Evolutionary conservation across 2,329 filamentous ascomycete genomes (phyloP), one percentile per base, ranked within the genome.

Genomic region (Hawksworthiomyces lignivorus): DNA sequence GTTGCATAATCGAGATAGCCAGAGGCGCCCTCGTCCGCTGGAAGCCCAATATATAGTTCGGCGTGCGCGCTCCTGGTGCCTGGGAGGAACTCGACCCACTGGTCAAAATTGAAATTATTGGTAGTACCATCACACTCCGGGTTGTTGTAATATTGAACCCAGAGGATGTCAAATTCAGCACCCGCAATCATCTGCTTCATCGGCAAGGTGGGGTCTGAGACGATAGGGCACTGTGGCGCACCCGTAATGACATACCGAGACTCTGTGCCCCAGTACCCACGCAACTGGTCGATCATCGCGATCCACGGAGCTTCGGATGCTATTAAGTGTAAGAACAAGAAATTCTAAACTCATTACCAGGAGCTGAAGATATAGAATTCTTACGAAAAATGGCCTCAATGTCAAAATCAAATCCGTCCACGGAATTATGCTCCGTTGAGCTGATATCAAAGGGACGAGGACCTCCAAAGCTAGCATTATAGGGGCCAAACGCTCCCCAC

Each of bases 111-210:
- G 50, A 61, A 62, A 17, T 48, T 49, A 20, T 51, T 55, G 4
- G 46, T 54, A 21, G 51, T 43, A n/a, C 61, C 60, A n/a, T 59
- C 56, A 44, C 64, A 68, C 18, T 48, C 52, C 0, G 57, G 55
- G 50, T 69, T 70, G 52, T 69, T 69, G 56, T 69, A 69, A 51
- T 67, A 69, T 47, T 69, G 66, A 14, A 68, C 55, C 48, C 62
- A 68, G 3, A 69, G 52, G 34, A 61, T 58, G 46, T 69, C 64
- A 44, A 67, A 68, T 29, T 55, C 47, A 27, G 59, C 52, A 21
- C 56, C 39, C 20, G 61, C 50, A 19, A 67, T 57, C 33, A 74
- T 65, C 1, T 52, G 45, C 36, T 63, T 62, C 51, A 75, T 65
- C 40, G 35, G 35, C 17, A 37, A 27, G 18, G 35, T 29, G 4